These are phyloP conservation scores for Blastobotrys indianensis DNA, from an alignment of 1,139 yeast species.

Conservation along the genomic window DNA sequence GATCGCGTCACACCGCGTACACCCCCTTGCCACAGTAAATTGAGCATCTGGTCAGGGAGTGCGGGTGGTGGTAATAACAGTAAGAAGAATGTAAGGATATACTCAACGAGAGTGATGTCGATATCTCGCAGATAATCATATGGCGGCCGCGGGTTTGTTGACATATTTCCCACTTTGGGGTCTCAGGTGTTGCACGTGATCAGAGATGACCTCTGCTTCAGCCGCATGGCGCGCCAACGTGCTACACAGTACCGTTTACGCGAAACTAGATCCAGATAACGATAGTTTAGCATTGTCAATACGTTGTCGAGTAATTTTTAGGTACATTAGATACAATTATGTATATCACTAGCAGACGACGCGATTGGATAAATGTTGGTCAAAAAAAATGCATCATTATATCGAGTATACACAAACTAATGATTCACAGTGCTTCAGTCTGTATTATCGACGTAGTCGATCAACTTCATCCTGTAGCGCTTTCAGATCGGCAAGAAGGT, in stretches of 20 bases:
- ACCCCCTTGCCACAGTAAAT: slow-evolving; percentile 1
- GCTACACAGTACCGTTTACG: too few species aligned
- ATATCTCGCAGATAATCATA: too few species aligned
- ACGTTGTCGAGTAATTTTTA: too few species aligned
- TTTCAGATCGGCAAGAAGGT: slow-evolving; percentile 26
- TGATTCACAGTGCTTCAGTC: too few species aligned
- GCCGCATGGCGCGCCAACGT: not conserved
- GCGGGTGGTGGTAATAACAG: not conserved
- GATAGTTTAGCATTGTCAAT: too few species aligned
- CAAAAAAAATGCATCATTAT: too few species aligned
- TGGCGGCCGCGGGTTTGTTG: not conserved
- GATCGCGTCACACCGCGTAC: not conserved
- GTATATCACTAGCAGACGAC: too few species aligned
- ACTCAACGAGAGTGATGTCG: not conserved
- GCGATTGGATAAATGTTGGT: too few species aligned
- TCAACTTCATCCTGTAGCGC: slow-evolving; percentile 29
- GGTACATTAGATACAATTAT: too few species aligned
- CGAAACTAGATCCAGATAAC: too few species aligned
- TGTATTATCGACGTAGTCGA: slow-evolving; percentile 17
- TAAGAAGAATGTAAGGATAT: too few species aligned
- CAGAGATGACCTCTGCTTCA: not conserved
- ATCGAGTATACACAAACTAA: too few species aligned
- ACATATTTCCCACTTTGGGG: slow-evolving; percentile 1
- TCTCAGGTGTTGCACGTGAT: not conserved
- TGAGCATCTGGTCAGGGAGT: slow-evolving; percentile 2